phyloP scores from a whole-genome alignment of 2,329 filamentous ascomycete genomes.

The Biscogniauxia mediterranea region DNA sequence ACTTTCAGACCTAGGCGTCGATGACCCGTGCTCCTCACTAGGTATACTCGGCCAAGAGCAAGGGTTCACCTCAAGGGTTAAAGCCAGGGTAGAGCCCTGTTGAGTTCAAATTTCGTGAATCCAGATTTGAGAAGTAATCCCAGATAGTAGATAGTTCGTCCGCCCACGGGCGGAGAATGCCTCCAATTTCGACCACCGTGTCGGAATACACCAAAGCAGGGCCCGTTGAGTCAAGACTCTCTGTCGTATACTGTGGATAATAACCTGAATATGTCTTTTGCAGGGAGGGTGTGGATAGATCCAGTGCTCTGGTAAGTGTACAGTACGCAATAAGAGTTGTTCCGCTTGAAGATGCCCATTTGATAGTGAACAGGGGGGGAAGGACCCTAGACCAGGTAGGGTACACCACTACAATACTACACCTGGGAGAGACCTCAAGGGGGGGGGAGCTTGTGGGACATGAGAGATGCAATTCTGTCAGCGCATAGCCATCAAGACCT shows the following conservation, averaged over 20 bases:
- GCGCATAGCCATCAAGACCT: neutral
- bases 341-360: slow-evolving; percentile 20
- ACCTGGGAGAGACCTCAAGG: neutral
- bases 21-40: neutral
- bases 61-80: neutral
- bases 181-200: neutral
- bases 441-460: neutral
- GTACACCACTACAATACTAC: neutral
- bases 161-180: neutral
- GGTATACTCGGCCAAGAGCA: neutral
- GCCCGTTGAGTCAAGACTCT: slow-evolving; percentile 7
- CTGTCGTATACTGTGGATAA: slow-evolving; percentile 7
- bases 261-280: slow-evolving; percentile 13
- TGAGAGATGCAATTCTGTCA: neutral
- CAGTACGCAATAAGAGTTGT: slow-evolving; percentile 25
- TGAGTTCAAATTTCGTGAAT: neutral
- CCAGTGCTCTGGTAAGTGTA: slow-evolving; percentile 16
- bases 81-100: neutral
- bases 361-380: slow-evolving; percentile 17
- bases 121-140: neutral
- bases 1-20: neutral
- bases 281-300: slow-evolving; percentile 19
- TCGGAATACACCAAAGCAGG: neutral
- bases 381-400: slow-evolving; percentile 12
- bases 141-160: neutral